A percentile compares a stretch with the other conserved stretches of the same genome.
Evolutionary conservation across 1,284 basidiomycete genomes (phyloP).

Genomic region (Anthracocystis setariae): DNA sequence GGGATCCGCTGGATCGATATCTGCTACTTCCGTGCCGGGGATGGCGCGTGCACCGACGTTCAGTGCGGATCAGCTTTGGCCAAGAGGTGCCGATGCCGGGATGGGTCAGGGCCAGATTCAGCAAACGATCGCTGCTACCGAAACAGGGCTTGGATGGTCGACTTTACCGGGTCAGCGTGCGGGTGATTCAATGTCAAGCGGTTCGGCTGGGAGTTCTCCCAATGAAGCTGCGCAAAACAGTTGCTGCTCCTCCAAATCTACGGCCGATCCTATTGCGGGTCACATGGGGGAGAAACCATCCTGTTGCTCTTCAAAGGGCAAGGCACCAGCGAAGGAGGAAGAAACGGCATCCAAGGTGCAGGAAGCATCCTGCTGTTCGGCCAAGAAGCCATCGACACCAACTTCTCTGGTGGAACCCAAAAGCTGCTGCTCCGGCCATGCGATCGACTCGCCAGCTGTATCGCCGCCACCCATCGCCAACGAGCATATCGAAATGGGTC

Average conservation of each 20-base stretch:
- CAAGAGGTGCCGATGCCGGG: conserved; percentile 35
- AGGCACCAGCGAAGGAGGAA: not conserved
- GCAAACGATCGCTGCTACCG: conserved; percentile 36
- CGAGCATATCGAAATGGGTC: conserved; percentile 21
- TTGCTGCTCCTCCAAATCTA: conserved; percentile 30
- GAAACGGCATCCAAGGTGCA: not conserved
- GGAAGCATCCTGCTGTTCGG: conserved; percentile 15
- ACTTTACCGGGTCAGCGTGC: conserved; percentile 19
- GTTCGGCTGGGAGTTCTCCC: conserved; percentile 7
- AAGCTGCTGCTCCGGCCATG: conserved; percentile 28
- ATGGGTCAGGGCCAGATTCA: conserved; percentile 54
- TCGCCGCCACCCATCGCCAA: not conserved
- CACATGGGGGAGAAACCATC: conserved; percentile 1
- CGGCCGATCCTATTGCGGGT: not conserved
- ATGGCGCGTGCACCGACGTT: conserved; percentile 18
- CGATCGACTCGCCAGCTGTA: not conserved
- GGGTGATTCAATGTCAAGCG: conserved; percentile 4
- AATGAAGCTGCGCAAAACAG: not conserved
- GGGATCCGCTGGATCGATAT: not conserved
- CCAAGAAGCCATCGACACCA: not conserved
- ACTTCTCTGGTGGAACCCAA: conserved; percentile 6
- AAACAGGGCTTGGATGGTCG: conserved; percentile 44
- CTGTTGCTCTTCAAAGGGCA: conserved; percentile 20
- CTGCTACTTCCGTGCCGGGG: not conserved
- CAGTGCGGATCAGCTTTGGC: conserved; percentile 35